Percentiles rank a stretch among this genome's conserved stretches.
Evolutionary conservation across 2,329 filamentous ascomycete species (phyloP).

Genomic region (Botrytis aclada): DNA sequence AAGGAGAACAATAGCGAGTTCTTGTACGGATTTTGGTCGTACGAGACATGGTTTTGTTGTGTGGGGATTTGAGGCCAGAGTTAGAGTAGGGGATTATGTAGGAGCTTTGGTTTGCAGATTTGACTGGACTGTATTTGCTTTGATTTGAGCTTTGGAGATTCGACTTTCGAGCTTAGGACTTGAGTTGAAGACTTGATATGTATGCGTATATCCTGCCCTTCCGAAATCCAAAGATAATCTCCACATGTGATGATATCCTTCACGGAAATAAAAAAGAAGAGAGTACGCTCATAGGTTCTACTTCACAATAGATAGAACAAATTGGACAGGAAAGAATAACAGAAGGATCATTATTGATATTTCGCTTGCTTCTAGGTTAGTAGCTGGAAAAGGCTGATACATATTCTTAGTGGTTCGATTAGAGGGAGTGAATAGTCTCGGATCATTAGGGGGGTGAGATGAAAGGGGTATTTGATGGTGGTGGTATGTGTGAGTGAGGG

Average conservation of each 20-base stretch:
- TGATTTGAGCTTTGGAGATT: no score
- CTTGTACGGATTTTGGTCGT: background rate
- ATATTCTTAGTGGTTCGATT: background rate
- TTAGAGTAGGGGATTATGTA: background rate
- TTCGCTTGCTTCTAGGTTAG: no score
- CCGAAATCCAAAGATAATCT: background rate
- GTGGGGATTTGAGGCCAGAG: background rate
- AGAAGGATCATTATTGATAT: no score
- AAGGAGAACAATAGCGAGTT: background rate
- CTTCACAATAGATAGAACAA: background rate
- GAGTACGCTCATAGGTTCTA: background rate
- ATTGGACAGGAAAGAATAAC: background rate
- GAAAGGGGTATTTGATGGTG: background rate
- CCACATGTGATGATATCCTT: accelerated
- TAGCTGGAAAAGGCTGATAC: no score
- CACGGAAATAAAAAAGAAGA: no score
- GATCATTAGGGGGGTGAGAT: background rate
- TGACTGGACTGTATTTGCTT: no score
- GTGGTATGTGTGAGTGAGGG: background rate
- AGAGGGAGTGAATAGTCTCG: background rate
- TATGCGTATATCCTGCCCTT: background rate
- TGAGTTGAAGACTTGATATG: background rate
- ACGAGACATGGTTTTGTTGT: background rate
- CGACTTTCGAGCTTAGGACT: no score
- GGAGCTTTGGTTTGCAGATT: accelerated